These are phyloP conservation scores for Liquidambar formosana DNA, from an alignment of 164 flowering plant genomes.

Conservation along the genomic window DNA sequence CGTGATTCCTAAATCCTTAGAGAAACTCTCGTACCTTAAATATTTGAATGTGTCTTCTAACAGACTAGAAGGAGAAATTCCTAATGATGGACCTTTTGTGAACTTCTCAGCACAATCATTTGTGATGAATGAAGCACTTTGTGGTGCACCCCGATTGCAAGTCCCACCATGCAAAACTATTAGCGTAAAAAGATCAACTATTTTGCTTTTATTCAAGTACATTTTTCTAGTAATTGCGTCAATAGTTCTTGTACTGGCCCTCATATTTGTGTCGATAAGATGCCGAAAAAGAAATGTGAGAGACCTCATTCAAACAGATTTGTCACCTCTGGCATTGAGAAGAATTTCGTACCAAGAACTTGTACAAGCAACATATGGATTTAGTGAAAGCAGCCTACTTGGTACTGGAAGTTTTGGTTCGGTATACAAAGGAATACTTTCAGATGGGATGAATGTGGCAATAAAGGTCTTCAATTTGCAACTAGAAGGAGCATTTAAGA, in stretches of 20 bases:
- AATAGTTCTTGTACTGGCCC: not conserved
- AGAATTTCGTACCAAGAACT: conserved; percentile 31
- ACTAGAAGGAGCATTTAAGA: conserved; percentile 18
- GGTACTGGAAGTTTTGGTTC: conserved; percentile 34
- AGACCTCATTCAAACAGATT: too few relatives aligned
- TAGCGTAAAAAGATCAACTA: not conserved
- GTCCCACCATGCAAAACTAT: conserved; percentile 21
- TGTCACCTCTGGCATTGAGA: not conserved
- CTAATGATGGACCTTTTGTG: conserved; percentile 28
- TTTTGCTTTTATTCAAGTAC: not conserved
- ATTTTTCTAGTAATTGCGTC: not conserved
- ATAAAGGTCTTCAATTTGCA: conserved; percentile 28
- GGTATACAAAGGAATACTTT: conserved; percentile 32
- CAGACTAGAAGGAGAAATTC: conserved; percentile 34
- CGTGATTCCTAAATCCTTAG: conserved; percentile 30
- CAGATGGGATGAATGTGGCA: conserved; percentile 22
- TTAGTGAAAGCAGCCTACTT: conserved; percentile 26
- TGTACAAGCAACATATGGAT: conserved; percentile 27
- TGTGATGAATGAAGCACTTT: conserved; percentile 24
- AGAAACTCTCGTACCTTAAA: conserved; percentile 20
- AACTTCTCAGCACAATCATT: conserved; percentile 34
- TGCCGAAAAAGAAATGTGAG: not conserved
- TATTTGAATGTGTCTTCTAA: conserved; percentile 38
- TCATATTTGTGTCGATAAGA: not conserved
- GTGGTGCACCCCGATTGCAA: conserved; percentile 21